Evolutionary conservation across 1,284 basidiomycete genomes (phyloP), one percentile per base, ranked within the genome.

Genomic region (Trichosporon inkin): DNA sequence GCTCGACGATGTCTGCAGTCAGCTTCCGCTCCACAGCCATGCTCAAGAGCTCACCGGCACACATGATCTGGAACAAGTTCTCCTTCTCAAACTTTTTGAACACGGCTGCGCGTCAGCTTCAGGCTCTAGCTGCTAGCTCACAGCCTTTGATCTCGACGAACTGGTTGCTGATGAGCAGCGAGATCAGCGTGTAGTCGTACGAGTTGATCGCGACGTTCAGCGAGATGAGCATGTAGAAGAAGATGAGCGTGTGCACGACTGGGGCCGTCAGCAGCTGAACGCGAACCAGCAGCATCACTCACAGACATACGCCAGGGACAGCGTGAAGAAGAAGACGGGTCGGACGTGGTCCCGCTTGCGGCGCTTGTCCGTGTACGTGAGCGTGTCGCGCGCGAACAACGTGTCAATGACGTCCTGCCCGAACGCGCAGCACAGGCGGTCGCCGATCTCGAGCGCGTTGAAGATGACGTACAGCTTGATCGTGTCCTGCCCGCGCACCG

Each of bases 31-130:
- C n/a, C n/a, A n/a, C n/a, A n/a, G n/a, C n/a, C n/a, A n/a, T n/a
- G n/a, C n/a, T n/a, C n/a, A n/a, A n/a, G n/a, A 40, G 68, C 81
- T 60, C 65, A 91, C 90, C 89, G 65, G 93, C 94, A 71, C 93
- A 97, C 59, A 93, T 96, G 65, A 99, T 94, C 76, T 99, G 96
- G 74, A 99, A 98, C n/a, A 99, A 83, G 71, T 91, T 98, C 72
- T 99, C 96, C 77, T 98, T 99, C 76, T 99, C 96, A 69, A 99
- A 99, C 76, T 91, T 98, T 79, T 99, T 99, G 84, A 99, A 99
- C 0, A 99, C 96, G 69, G 81, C 78, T 79, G 60, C 1, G 19
- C 19, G 51, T 63, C 53, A 66, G 63, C 11, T 32, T n/a, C 24
- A 11, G 1, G 8, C 6, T 13, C 24, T 6, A 34, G 1, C 5